Base-by-base conservation (phyloP, 106 monocot genomes). In the Dactylorhiza incarnata region DNA sequence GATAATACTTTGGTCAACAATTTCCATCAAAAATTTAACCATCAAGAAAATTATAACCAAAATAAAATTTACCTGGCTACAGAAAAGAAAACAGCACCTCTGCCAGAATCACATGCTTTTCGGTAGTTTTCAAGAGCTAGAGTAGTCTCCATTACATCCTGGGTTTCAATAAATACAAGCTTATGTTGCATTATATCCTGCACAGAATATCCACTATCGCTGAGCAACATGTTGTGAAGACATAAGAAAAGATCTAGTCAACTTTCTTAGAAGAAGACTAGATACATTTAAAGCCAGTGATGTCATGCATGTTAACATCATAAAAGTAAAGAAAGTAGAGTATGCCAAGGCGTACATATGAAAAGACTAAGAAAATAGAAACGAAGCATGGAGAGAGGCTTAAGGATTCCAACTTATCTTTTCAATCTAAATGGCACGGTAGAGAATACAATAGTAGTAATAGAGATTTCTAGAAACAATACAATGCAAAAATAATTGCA, bases 111-210 rank as follows among this genome's bases (percentile, higher is more conserved):
- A 81, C 99, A 94, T 48, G 94, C 94, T 58, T 85, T 84, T 23
- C 99, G 88, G 82, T 99, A 99, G 72, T 99, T 99, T 82, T 99
- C 99, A 68, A 99, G 87, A 52, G 99, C 99, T 69, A 99, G 84
- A 12, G 99, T 99, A 65, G 99, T 99, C 80, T 99, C 94, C 22
- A 99, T 89, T 26, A 99, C 99, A 88, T 99, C 99, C 58, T 94
- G 99, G 68, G 99, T 99, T 86, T 99, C 99, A 81, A 99, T 94
- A 68, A 99, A 94, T 23, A 99, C 94, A 59, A 99, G 81, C 63
- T 99, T 99, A 87, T 99, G 94, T 54, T 99, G 99, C 99, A 94
- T 99, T 13, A 99, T 83, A 54, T 99, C 99, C 94, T 99, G 87
- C 66, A 86, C 71, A 75, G 62, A 47, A 76, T 16, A 58, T 24